Base-by-base conservation (phyloP, 2,329 filamentous ascomycete genomes). In the Neonectria coccinea region DNA sequence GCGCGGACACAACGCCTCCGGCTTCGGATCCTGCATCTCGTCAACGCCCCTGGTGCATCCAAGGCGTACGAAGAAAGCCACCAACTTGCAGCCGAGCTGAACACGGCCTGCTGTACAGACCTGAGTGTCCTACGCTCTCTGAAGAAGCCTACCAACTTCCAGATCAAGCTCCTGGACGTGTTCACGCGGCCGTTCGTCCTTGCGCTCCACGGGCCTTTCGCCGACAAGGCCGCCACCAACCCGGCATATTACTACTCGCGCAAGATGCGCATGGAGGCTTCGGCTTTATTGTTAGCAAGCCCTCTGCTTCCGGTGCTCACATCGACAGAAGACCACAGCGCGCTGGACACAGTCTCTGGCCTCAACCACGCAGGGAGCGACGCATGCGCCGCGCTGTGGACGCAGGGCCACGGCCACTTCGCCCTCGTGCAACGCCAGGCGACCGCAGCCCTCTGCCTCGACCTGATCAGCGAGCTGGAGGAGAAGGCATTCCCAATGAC, bases 171-270 rank as follows among this genome's bases (percentile, higher is more conserved):
- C 7, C 22, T 68, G 14, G 60, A 68, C n/a, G 36, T 66, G 7
- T 61, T 68, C 22, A 64, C 56, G 9, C 56, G 65, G 7, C 65
- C 65, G 16, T 67, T 67, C 44, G 48, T 67, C 1, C 65, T 87
- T 16, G 78, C 80, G 1, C 78, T 88, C 0, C 84, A 88, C 62
- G 80, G 82, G 12, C 79, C 79, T 0, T 82, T 79, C 71, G 76
- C 81, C 29, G 71, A 70, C 5, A 70, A 75, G 33, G 59, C 59
- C 11, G 79, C 82, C 1, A 76, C 74, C 1, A 75, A 82, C 41
- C 80, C 81, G 1, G 73, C 76, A 6, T 83, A 80, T 65, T 81
- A 82, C 68, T 84, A 80, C 69, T 83, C 81, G 0, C 78, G 80
- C 27, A 83, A 83, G 65, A 75, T 81, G 41, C 74, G 75, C 58